Evolutionary conservation across 345 rosid species (phyloP), one percentile per base, ranked within the genome.

Genomic region (Reutealis trisperma): DNA sequence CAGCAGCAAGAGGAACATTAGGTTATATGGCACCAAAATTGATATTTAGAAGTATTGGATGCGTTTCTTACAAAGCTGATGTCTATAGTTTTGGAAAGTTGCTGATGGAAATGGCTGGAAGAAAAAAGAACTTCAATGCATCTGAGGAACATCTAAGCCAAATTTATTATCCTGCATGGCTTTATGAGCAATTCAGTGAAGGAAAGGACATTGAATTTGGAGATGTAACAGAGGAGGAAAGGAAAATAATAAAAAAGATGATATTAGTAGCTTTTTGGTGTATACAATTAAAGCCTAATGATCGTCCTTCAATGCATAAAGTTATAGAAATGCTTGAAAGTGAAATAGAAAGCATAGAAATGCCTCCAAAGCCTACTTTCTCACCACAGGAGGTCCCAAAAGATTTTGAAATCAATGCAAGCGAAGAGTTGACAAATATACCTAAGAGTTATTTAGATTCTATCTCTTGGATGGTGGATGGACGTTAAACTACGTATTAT

Each of bases 1-100:
- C 71, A 42, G 71, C 52, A 8, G 71, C 71, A 22, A 67, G 71
- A 65, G 71, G 71, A 44, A 67, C 71, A 44, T 9, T 67, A 25
- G 55, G 71, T 42, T 67, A 67, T 5, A 44, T 67, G 71, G 71
- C 71, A 10, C 54, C 71, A 1, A 55, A 67, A 15, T 44, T 67
- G 32, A 11, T 67, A 4, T 67, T 41, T 22, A 67, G 22, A 44
- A 67, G 54, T n/a, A 67, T 67, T 5, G 71, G 71, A 22, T 0
- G 10, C 1, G 14, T 67, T 8, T 67, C 71, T 8, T 67, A 67
- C 18, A 67, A 67, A 67, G 71, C 71, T 4, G 32, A 67, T 67
- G 54, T 67, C 0, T 67, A 67, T n/a, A 67, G 71, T 44, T 67
- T 21, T 42, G 71, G 71, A 44, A 67, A 42, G 10, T 67, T 67